These are phyloP conservation scores for Xylaria hypoxylon DNA, from an alignment of 2,329 filamentous ascomycete genomes.

Conservation along the genomic window DNA sequence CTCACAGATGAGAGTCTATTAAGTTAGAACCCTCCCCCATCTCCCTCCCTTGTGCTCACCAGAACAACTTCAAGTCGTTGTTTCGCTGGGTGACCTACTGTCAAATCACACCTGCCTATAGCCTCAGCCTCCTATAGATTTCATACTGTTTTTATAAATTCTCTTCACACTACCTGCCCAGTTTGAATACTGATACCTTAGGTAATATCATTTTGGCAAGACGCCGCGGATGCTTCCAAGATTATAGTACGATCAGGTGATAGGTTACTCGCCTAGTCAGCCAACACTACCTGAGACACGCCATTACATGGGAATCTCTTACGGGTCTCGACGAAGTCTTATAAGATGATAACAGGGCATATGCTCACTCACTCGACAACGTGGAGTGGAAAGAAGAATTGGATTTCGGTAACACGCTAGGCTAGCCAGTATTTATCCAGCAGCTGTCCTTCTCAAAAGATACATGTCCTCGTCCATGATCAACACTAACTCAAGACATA, in stretches of 20 bases:
- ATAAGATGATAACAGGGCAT: background rate
- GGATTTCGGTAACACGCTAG: background rate
- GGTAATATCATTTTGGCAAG: background rate
- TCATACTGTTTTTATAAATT: background rate
- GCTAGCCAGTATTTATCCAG: background rate
- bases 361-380: background rate
- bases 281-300: no score
- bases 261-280: background rate
- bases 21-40: background rate
- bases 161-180: background rate
- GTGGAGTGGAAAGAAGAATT: background rate
- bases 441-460: background rate
- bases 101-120: background rate
- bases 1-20: background rate
- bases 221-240: background rate
- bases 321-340: background rate
- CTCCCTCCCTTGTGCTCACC: background rate
- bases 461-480: background rate
- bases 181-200: no score
- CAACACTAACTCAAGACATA: conserved; percentile 12
- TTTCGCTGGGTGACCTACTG: background rate
- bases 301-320: background rate
- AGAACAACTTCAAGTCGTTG: background rate
- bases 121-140: background rate
- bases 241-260: background rate